phyloP scores from a whole-genome alignment of 345 rosid species.

The Adansonia digitata region DNA sequence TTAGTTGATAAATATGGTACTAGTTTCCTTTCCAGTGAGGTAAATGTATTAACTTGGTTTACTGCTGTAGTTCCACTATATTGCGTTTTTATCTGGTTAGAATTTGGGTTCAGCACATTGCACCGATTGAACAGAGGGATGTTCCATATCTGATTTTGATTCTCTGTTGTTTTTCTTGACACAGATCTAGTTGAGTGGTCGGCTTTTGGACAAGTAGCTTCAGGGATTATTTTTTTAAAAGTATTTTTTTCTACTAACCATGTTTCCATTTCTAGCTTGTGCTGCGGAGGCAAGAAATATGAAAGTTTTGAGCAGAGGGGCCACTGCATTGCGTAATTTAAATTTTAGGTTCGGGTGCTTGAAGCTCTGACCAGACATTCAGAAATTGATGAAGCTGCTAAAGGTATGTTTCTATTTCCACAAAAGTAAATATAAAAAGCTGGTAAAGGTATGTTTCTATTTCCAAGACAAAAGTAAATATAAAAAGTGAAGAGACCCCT shows the following conservation, averaged over 20 bases:
- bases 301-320: constrained; percentile 22
- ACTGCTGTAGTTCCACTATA: not conserved
- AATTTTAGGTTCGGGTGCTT: constrained; percentile 17
- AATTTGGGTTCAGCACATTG: too few species aligned
- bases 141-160: constrained; percentile 19
- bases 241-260: constrained; percentile 28
- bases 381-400: constrained; percentile 21
- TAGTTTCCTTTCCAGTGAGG: constrained; percentile 18
- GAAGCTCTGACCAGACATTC: too few species aligned
- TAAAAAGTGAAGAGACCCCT: too few species aligned
- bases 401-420: constrained; percentile 38
- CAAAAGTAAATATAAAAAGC: not conserved
- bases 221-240: constrained; percentile 13
- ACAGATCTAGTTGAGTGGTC: constrained; percentile 35
- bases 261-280: constrained; percentile 26
- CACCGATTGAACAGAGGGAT: constrained; percentile 4
- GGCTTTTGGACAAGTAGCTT: constrained; percentile 28
- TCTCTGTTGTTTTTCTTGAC: constrained; percentile 33
- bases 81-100: too few species aligned
- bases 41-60: constrained; percentile 22
- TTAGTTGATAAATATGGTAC: constrained; percentile 20
- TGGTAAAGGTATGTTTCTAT: too few species aligned
- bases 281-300: constrained; percentile 26
- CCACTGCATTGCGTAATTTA: constrained; percentile 17
- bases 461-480: too few species aligned